These are phyloP conservation scores for Pseudocercospora cruenta DNA, from an alignment of 2,329 filamentous ascomycete genomes.

Conservation along the genomic window DNA sequence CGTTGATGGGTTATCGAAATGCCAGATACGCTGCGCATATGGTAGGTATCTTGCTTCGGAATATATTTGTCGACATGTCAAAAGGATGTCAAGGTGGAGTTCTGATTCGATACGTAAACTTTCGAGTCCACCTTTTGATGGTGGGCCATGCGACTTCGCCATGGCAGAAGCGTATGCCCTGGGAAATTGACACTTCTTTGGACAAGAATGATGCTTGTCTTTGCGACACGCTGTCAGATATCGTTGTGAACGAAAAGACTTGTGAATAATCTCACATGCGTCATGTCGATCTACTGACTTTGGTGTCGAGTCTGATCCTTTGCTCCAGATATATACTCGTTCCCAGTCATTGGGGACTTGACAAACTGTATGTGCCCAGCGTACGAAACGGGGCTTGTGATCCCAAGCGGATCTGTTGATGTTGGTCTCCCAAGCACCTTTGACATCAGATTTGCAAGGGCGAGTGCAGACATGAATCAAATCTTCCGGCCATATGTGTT, in stretches of 20 bases:
- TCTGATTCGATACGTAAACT: slow-evolving; percentile 12
- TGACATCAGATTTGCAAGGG: neutral
- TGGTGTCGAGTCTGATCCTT: neutral
- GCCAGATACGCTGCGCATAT: neutral
- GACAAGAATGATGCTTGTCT: no score
- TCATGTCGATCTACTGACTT: no score
- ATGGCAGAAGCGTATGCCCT: neutral
- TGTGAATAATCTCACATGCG: no score
- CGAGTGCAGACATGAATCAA: neutral
- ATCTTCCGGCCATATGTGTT: neutral
- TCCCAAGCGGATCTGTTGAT: neutral
- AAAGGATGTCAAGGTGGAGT: slow-evolving; percentile 17
- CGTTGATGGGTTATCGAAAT: neutral
- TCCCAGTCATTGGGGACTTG: neutral
- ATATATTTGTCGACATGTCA: slow-evolving; percentile 17
- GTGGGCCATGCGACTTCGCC: slow-evolving; percentile 14
- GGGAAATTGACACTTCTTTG: no score
- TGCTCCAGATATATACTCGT: neutral
- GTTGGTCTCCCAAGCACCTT: neutral
- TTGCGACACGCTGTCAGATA: no score
- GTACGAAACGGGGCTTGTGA: neutral
- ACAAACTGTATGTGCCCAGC: neutral
- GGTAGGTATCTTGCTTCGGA: slow-evolving; percentile 19
- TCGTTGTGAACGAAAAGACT: no score
- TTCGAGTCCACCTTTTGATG: slow-evolving; percentile 10